Percentiles rank a stretch among this genome's conserved stretches.
Conservation (phyloP, 495 filamentous ascomycete genomes). For the Hyaloscypha variabilis region DNA sequence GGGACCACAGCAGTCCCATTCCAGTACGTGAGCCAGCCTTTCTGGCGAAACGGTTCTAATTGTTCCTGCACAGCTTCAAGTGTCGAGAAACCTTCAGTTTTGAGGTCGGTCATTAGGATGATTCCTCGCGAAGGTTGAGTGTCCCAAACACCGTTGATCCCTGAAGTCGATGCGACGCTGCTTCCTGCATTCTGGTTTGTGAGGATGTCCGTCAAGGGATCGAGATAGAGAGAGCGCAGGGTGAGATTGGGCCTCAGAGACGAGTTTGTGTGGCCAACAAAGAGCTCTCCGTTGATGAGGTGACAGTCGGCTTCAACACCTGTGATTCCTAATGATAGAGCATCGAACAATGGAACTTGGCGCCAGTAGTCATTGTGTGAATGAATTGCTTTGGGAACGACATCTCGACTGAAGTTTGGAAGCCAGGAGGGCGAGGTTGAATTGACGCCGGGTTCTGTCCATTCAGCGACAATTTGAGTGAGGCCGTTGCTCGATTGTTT, state of each 20-base stretch:
- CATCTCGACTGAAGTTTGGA: constrained; percentile 26
- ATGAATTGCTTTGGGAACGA: constrained; percentile 25
- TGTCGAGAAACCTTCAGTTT: constrained; percentile 38
- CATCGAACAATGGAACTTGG: constrained; percentile 50
- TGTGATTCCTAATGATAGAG: constrained; percentile 57
- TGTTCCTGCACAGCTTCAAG: constrained; percentile 44
- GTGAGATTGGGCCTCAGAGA: constrained; percentile 53
- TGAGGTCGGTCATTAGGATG: constrained; percentile 49
- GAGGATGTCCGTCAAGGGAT: constrained; percentile 56
- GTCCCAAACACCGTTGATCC: constrained; percentile 45
- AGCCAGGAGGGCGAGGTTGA: constrained; percentile 22
- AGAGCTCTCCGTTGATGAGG: constrained; percentile 53
- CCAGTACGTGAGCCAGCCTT: constrained; percentile 44
- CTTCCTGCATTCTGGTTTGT: constrained; percentile 45
- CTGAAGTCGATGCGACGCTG: neutral
- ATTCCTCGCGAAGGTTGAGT: constrained; percentile 39
- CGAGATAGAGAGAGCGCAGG: constrained; percentile 56
- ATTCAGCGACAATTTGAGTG: constrained; percentile 16
- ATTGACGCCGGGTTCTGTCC: constrained; percentile 19
- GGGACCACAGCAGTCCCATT: constrained; percentile 39
- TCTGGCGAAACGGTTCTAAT: constrained; percentile 43
- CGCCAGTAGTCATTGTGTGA: constrained; percentile 34
- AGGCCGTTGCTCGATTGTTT: constrained; percentile 13
- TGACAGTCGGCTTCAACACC: constrained; percentile 72
- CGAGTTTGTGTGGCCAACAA: constrained; percentile 59